These are phyloP conservation scores for Tulasnella sp. DNA, from an alignment of 768 basidiomycete genomes.

Conservation along the genomic window DNA sequence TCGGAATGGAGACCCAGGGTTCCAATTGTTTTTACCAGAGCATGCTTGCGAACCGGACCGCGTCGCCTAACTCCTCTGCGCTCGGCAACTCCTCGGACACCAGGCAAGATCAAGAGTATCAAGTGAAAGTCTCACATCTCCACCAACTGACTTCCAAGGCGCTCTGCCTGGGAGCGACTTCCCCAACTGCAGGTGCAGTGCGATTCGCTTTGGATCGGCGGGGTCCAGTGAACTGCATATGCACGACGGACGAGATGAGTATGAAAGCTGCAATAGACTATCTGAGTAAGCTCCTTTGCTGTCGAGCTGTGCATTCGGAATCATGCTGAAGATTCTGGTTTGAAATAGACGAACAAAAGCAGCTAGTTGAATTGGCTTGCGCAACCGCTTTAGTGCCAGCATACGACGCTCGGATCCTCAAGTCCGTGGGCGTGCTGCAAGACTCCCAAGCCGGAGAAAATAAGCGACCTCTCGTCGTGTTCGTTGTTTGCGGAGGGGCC, in stretches of 20 bases:
- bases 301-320: not conserved
- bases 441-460: slow-evolving; percentile 29
- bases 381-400: slow-evolving; percentile 60
- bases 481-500: slow-evolving; percentile 65
- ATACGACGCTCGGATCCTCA: slow-evolving; percentile 51
- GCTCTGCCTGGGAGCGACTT: slow-evolving; percentile 63
- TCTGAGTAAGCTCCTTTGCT: slow-evolving; percentile 41
- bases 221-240: slow-evolving; percentile 52
- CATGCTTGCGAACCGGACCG: slow-evolving; percentile 41
- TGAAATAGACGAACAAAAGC: slow-evolving; percentile 60
- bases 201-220: slow-evolving; percentile 54
- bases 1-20: slow-evolving; percentile 63
- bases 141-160: slow-evolving; percentile 53
- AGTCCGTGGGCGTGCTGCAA: slow-evolving; percentile 34
- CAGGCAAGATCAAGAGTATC: slow-evolving; percentile 37
- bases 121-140: slow-evolving; percentile 52
- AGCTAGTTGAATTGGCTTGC: slow-evolving; percentile 67
- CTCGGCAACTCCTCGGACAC: slow-evolving; percentile 29
- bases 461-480: slow-evolving; percentile 33
- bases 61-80: not conserved
- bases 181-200: slow-evolving; percentile 52
- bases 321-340: not conserved
- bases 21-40: slow-evolving; percentile 69
- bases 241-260: slow-evolving; percentile 57
- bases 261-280: slow-evolving; percentile 54